Conservation (phyloP, 2,329 filamentous ascomycete genomes). For the Alternaria novae-zelandiae region DNA sequence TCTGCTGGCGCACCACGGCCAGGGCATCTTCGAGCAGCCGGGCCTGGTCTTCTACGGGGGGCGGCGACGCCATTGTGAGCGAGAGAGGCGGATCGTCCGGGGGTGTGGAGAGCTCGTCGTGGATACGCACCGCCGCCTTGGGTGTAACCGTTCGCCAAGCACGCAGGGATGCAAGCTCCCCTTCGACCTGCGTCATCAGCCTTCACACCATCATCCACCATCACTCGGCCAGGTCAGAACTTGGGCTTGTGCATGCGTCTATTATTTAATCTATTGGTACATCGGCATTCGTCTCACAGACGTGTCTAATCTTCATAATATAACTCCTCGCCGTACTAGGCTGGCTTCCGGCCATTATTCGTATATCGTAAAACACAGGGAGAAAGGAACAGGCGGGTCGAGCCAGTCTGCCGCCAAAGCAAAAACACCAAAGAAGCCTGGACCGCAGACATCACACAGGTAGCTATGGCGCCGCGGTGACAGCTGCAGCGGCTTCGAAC, state of each 20-base stretch:
- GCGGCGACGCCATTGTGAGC: constrained; percentile 54
- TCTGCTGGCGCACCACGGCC: constrained; percentile 95
- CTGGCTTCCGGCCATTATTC: constrained; percentile 11
- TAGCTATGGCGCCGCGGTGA: constrained; percentile 2
- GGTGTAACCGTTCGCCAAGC: constrained; percentile 34
- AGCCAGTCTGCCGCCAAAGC: constrained; percentile 6
- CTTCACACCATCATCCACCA: neutral
- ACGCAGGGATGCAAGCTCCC: constrained; percentile 35
- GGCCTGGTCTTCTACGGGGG: constrained; percentile 67
- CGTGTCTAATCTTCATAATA: neutral
- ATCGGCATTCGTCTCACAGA: neutral
- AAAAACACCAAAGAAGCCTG: neutral
- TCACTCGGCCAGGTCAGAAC: neutral
- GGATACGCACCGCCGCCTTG: constrained; percentile 27
- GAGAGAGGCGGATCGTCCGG: constrained; percentile 28
- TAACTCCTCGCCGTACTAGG: constrained; percentile 3
- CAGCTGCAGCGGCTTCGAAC: constrained; percentile 23
- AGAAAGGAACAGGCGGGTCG: constrained; percentile 5
- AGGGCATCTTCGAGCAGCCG: constrained; percentile 97
- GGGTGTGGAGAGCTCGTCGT: constrained; percentile 37
- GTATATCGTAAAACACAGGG: constrained; percentile 6
- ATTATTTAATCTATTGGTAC: constrained; percentile 6
- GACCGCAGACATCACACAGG: neutral
- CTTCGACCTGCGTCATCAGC: constrained; percentile 37
- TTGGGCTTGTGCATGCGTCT: neutral